Base-by-base conservation (phyloP, 352 stramenopile genomes). In the Phytophthora pistaciae region DNA sequence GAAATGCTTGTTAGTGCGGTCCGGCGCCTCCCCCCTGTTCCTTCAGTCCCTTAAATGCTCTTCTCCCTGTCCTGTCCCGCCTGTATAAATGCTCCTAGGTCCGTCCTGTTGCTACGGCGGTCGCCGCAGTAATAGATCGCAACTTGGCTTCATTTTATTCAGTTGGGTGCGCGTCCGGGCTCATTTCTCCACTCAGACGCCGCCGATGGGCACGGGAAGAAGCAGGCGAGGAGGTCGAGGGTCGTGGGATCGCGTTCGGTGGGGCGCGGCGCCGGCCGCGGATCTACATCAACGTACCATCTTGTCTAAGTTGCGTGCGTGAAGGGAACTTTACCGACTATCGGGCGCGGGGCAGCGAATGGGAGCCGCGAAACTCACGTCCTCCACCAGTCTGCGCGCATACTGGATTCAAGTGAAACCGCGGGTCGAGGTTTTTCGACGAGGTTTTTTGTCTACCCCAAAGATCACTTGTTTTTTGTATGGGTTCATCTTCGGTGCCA, bases 261-360 rank as follows among this genome's bases (percentile, higher is more conserved):
- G 18, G 8, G 25, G 46, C 16, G 54, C 52, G 20, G 42, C 46
- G 18, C 20, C 23, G 48, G 42, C 68, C 58, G 31, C 29, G 38
- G 42, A 46, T 20, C 42, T 23, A 76, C n/a, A 59, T 29, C 27
- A 7, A 80, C 74, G 74, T 80, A 80, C 74, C 74, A 81, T 78
- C 54, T 76, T 78, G 29, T 74, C 66, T 68, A 60, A 60, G 40
- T 68, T 64, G 63, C 33, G 59, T 52, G 60, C 36, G 54, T 60
- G 63, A 70, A 29, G 49, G 36, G 77, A 79, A 80, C 69, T 83
- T 80, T 77, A 70, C 65, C 72, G 78, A 82, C 70, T 84, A 75
- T 74, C 66, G 57, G 56, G 55, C 55, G 59, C 49, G 20, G n/a
- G 54, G 60, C 16, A 62, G 50, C 70, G 72, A 84, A 82, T 78